phyloP scores from a whole-genome alignment of 805 yeast species.

The Priceomyces castillae region DNA sequence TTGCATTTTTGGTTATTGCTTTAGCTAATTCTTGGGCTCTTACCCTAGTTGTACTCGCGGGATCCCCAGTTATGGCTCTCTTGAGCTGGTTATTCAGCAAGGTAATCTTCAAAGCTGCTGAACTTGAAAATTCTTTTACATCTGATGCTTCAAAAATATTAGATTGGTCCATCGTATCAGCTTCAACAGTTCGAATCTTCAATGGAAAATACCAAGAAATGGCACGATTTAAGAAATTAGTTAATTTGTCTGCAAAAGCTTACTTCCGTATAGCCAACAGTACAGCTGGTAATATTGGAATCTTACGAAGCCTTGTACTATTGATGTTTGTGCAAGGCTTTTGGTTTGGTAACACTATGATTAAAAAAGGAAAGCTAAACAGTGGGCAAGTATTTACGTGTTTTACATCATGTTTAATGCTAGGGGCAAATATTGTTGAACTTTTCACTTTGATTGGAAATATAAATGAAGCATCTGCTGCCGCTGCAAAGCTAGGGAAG shows the following conservation, averaged over 20 bases:
- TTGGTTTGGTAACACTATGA: slow-evolving; percentile 81
- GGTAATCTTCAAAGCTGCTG: slow-evolving; percentile 48
- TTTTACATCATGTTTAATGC: slow-evolving; percentile 73
- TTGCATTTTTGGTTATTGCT: slow-evolving; percentile 60
- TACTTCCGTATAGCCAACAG: slow-evolving; percentile 47
- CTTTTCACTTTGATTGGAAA: slow-evolving; percentile 56
- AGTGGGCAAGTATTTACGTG: slow-evolving; percentile 75
- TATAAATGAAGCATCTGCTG: slow-evolving; percentile 71
- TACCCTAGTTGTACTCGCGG: slow-evolving; percentile 71
- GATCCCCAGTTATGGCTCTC: slow-evolving; percentile 63
- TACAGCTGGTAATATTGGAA: slow-evolving; percentile 54
- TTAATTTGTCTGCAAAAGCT: slow-evolving; percentile 32
- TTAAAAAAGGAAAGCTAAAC: slow-evolving; percentile 45
- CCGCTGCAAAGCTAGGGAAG: slow-evolving; percentile 49
- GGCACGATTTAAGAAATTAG: slow-evolving; percentile 37
- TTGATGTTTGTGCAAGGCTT: slow-evolving; percentile 87
- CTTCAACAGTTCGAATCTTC: slow-evolving; percentile 58
- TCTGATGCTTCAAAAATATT: slow-evolving; percentile 57
- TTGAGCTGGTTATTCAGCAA: slow-evolving; percentile 51
- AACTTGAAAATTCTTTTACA: slow-evolving; percentile 54
- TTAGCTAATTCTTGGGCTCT: slow-evolving; percentile 82
- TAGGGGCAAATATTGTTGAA: slow-evolving; percentile 60
- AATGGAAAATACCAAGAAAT: slow-evolving; percentile 56
- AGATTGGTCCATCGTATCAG: slow-evolving; percentile 67
- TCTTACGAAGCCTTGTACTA: slow-evolving; percentile 55